Conservation (phyloP, 1,284 basidiomycete genomes). For the Trichosporon coremiiforme region DNA sequence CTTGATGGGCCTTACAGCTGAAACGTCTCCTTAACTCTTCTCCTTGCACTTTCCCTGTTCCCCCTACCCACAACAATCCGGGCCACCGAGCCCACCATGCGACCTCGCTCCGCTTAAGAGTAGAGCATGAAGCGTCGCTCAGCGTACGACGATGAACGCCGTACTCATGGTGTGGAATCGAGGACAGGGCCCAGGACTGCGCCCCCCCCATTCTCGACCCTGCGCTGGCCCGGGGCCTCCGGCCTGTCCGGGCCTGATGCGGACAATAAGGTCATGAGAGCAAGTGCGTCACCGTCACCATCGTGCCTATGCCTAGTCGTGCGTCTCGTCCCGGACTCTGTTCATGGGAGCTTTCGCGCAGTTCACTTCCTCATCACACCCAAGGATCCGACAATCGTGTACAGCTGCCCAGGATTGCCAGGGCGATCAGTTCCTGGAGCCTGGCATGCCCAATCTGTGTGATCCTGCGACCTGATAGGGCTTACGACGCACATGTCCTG, state of each 20-base stretch:
- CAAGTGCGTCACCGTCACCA: not conserved
- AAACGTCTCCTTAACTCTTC: not conserved
- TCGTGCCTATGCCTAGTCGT: not conserved
- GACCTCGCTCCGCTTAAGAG: too few relatives aligned
- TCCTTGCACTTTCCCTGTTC: not conserved
- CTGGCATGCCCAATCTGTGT: not conserved
- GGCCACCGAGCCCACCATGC: not conserved
- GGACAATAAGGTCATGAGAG: slow-evolving; percentile 1
- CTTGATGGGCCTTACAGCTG: not conserved
- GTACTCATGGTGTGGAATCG: too few relatives aligned
- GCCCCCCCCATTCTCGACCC: not conserved
- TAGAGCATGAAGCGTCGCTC: too few relatives aligned
- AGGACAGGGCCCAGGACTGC: too few relatives aligned
- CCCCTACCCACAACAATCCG: not conserved
- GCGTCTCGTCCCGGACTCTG: not conserved
- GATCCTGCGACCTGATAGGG: slow-evolving; percentile 2
- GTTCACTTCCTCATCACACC: not conserved
- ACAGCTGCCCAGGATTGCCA: not conserved
- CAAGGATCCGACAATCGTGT: not conserved
- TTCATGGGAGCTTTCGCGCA: not conserved
- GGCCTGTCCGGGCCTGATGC: too few relatives aligned
- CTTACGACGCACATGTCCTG: not conserved
- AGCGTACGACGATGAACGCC: too few relatives aligned
- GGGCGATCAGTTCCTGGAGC: not conserved
- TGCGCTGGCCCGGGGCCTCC: not conserved